Base-by-base conservation (phyloP, 2,329 filamentous ascomycete species). In the Pseudocercospora cruenta region DNA sequence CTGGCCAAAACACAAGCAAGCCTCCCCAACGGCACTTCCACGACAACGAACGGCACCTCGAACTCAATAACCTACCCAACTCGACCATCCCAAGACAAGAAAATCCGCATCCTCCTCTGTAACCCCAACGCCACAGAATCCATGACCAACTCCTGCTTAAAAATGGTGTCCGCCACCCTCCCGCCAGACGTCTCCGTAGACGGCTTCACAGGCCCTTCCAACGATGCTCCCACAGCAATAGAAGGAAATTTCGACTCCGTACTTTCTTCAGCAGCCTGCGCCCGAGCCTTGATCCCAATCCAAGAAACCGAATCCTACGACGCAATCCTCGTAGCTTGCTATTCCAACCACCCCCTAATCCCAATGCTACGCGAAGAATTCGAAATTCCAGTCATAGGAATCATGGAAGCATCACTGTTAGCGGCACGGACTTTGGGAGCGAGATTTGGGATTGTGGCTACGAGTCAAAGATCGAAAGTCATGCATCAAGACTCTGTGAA, bases 341-440 rank as follows among this genome's bases (percentile, higher is more conserved):
- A 83, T 74, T 81, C 78, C 61, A 79, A 82, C 39, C 82, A 85
- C 65, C 79, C 81, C 1, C 76, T 85, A 3, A 82, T 82, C 64
- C 72, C 75, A 21, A 81, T 82, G 72, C 74, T 85, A 33, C 76
- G 82, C 1, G 82, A 85, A 68, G 82, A 84, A 61, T 77, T 82
- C 49, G 65, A 72, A 2, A 74, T 82, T 57, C 83, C 83, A 0
- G 75, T 81, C 4, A 79, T 84, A 2, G 83, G 83, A 2, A 84
- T 85, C 64, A 84, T 85, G 82, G 83, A 85, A 71, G 82, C 83
- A 0, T 78, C 74, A 3, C 75, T 85, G 2, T 85, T 87, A 68
- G 77, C 82, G 5, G 80, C 83, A 5, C 73, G 82, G 7, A 85
- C 83, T 63, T 77, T 86, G 1, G 84, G 84, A 1, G 78, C 79